Evolutionary conservation across 352 stramenopile species (phyloP).

Genomic region (Phytophthora colocasiae): DNA sequence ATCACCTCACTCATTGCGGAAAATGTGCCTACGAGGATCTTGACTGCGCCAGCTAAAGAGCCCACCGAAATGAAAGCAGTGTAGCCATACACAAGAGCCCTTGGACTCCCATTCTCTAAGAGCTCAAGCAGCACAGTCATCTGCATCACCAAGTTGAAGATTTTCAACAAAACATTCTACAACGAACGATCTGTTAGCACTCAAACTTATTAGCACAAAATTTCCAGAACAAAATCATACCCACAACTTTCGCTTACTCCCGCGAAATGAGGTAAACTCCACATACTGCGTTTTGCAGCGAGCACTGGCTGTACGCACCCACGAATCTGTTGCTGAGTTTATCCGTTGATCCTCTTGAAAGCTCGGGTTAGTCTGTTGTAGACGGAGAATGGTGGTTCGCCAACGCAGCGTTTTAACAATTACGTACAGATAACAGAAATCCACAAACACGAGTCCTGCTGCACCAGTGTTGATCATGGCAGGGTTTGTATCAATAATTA

Average conservation of each 20-base stretch:
- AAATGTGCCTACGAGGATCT: conserved; percentile 23
- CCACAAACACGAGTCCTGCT: conserved; percentile 13
- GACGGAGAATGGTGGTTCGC: conserved; percentile 1
- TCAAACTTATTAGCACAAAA: not conserved
- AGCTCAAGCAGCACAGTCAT: conserved; percentile 25
- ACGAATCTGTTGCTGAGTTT: conserved; percentile 4
- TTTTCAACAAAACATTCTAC: conserved; percentile 30
- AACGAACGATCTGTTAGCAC: not conserved
- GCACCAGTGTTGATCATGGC: conserved; percentile 12
- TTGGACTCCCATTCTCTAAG: conserved; percentile 20
- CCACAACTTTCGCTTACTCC: conserved; percentile 23
- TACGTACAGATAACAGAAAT: conserved; percentile 23
- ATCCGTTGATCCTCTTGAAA: not conserved
- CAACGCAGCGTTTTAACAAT: conserved; percentile 21
- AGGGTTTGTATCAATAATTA: conserved; percentile 28
- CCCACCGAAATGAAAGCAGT: conserved; percentile 28
- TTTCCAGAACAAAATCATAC: conserved; percentile 1
- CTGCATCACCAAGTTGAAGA: conserved; percentile 36
- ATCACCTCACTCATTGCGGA: conserved; percentile 34
- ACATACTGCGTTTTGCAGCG: conserved; percentile 9
- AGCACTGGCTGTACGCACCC: conserved; percentile 6
- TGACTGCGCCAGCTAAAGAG: conserved; percentile 27
- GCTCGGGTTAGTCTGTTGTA: not conserved
- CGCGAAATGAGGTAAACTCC: conserved; percentile 21
- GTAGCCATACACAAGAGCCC: conserved; percentile 22